Percentiles rank a stretch among this genome's conserved stretches.
phyloP scores from a whole-genome alignment of 2,329 filamentous ascomycete species.

The Fusarium penzigii region DNA sequence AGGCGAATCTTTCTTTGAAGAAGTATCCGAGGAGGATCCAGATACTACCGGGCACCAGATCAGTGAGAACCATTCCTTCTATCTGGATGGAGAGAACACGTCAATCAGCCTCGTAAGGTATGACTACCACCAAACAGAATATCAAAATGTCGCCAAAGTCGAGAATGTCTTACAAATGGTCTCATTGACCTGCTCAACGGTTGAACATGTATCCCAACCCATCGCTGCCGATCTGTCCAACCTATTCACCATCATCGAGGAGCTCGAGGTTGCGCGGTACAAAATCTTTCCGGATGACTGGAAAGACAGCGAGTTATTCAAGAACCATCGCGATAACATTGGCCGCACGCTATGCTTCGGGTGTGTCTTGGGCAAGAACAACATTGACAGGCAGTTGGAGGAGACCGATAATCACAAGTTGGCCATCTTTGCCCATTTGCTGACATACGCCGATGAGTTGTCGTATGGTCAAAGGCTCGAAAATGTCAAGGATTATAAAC shows the following conservation, averaged over 20 bases:
- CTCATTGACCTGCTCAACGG: constrained; percentile 7
- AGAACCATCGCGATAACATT: neutral
- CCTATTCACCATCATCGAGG: constrained; percentile 7
- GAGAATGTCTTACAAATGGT: constrained; percentile 13
- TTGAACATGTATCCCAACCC: constrained; percentile 14
- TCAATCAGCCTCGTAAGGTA: constrained; percentile 8
- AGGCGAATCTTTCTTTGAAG: no score
- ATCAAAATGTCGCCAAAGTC: constrained; percentile 2
- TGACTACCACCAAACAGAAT: constrained; percentile 4
- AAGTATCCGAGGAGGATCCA: no score
- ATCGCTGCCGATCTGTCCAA: constrained; percentile 15
- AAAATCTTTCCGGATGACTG: constrained; percentile 8
- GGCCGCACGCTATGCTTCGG: constrained; percentile 17
- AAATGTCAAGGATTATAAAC: neutral
- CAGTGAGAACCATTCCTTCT: neutral
- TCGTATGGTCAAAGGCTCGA: neutral
- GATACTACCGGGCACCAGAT: no score
- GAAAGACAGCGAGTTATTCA: neutral
- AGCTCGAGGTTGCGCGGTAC: neutral
- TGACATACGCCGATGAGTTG: neutral
- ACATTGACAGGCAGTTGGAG: constrained; percentile 1
- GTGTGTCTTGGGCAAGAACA: constrained; percentile 3
- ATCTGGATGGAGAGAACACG: constrained; percentile 8
- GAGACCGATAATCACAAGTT: constrained; percentile 10
- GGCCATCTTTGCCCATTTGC: constrained; percentile 11